phyloP scores from a whole-genome alignment of 257 asterid genomes.

The Primulina huaijiensis region DNA sequence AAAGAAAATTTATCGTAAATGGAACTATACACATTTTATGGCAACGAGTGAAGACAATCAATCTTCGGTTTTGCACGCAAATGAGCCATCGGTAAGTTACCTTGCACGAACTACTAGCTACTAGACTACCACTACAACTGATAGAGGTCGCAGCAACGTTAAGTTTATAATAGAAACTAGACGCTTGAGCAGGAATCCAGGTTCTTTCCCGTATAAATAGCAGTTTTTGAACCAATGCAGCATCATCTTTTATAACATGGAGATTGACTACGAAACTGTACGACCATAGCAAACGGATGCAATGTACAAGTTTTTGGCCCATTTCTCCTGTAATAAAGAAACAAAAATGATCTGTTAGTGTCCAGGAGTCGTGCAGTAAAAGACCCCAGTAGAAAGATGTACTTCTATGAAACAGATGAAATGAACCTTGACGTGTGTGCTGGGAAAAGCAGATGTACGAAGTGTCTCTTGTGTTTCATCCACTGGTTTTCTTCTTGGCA shows the following conservation, averaged over 20 bases:
- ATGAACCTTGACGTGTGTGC: slow-evolving; percentile 64
- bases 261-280: slow-evolving; percentile 52
- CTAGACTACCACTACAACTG: slow-evolving; percentile 28
- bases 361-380: not conserved
- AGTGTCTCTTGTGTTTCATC: slow-evolving; percentile 91
- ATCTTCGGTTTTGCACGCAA: slow-evolving; percentile 22
- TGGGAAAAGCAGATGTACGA: slow-evolving; percentile 82
- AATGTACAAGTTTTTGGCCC: slow-evolving; percentile 60
- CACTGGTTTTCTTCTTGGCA: slow-evolving; percentile 54
- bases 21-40: slow-evolving; percentile 28
- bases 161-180: slow-evolving; percentile 17
- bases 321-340: slow-evolving; percentile 46
- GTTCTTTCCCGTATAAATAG: not conserved
- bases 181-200: slow-evolving; percentile 13
- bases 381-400: not conserved
- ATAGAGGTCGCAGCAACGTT: slow-evolving; percentile 19
- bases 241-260: slow-evolving; percentile 2
- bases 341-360: not conserved
- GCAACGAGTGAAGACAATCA: slow-evolving; percentile 17
- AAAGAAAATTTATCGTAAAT: slow-evolving; percentile 4
- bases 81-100: slow-evolving; percentile 14
- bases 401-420: not conserved
- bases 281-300: slow-evolving; percentile 66
- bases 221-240: not conserved
- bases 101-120: slow-evolving; percentile 23